These are phyloP conservation scores for Suillus cothurnatus DNA, from an alignment of 768 basidiomycete species.

Conservation along the genomic window DNA sequence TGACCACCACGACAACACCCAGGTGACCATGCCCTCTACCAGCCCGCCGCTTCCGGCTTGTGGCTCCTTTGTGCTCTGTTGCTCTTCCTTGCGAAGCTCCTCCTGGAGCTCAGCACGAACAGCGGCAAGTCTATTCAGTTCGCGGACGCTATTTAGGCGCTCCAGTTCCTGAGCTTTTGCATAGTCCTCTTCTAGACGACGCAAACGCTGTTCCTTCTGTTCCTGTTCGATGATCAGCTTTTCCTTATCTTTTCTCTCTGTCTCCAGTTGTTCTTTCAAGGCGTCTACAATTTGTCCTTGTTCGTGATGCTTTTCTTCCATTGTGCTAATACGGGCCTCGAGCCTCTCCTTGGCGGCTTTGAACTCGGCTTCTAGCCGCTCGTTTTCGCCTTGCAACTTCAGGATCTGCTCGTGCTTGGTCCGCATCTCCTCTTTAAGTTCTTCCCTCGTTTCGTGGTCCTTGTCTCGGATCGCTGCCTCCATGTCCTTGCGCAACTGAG, in stretches of 20 bases:
- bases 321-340: neutral
- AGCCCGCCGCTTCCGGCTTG: neutral
- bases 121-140: neutral
- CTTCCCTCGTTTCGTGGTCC: conserved; percentile 41
- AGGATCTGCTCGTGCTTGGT: conserved; percentile 6
- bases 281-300: neutral
- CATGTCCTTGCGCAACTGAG: conserved; percentile 43
- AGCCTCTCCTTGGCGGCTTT: conserved; percentile 7
- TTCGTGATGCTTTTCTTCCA: conserved; percentile 8
- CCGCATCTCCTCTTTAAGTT: conserved; percentile 35
- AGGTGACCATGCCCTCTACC: neutral
- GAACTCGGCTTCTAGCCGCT: conserved; percentile 6
- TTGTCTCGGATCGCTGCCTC: conserved; percentile 39
- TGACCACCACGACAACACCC: neutral
- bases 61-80: neutral
- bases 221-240: neutral
- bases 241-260: neutral
- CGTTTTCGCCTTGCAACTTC: conserved; percentile 1
- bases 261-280: conserved; percentile 4
- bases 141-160: neutral
- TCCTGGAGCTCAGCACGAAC: neutral
- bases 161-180: neutral
- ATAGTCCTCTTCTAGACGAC: conserved; percentile 1
- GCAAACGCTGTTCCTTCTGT: conserved; percentile 2
- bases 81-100: conserved; percentile 4